Evolutionary conservation across 345 rosid species (phyloP).

Genomic region (Dipteronia dyeriana): DNA sequence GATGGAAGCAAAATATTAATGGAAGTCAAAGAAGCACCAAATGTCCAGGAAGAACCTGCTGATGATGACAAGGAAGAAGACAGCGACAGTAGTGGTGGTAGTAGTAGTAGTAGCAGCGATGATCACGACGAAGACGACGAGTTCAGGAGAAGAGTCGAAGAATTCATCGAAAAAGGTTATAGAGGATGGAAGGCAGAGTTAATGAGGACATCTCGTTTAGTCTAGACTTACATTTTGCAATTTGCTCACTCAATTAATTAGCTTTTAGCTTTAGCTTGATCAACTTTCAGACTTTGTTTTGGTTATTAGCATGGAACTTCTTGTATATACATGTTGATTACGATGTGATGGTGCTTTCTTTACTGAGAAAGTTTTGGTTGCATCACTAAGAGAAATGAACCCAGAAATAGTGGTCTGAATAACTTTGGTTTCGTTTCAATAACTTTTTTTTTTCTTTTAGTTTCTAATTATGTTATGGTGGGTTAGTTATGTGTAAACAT

Average conservation of each 20-base stretch:
- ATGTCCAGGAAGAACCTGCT: not conserved
- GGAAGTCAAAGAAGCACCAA: not conserved
- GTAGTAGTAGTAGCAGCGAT: not conserved
- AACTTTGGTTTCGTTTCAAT: not conserved
- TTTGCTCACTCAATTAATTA: too few species aligned
- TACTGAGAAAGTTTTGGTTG: not conserved
- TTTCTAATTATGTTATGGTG: not conserved
- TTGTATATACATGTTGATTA: not conserved
- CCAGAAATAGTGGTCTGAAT: not conserved
- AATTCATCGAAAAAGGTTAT: conserved; percentile 57
- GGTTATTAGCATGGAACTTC: not conserved
- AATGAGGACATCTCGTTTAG: conserved; percentile 14
- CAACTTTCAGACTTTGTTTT: not conserved
- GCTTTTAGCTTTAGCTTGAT: not conserved
- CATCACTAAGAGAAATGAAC: not conserved
- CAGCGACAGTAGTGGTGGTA: not conserved
- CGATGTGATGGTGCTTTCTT: not conserved
- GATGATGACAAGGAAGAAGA: conserved; percentile 9
- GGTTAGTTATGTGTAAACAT: not conserved
- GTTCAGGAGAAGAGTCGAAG: conserved; percentile 59
- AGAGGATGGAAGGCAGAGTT: conserved; percentile 59
- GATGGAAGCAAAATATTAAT: not conserved
- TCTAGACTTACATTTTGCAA: not conserved
- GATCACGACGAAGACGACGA: conserved; percentile 27
- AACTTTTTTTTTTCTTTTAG: not conserved